Base-by-base conservation (phyloP, 148 eudicot species). In the Simmondsia chinensis region DNA sequence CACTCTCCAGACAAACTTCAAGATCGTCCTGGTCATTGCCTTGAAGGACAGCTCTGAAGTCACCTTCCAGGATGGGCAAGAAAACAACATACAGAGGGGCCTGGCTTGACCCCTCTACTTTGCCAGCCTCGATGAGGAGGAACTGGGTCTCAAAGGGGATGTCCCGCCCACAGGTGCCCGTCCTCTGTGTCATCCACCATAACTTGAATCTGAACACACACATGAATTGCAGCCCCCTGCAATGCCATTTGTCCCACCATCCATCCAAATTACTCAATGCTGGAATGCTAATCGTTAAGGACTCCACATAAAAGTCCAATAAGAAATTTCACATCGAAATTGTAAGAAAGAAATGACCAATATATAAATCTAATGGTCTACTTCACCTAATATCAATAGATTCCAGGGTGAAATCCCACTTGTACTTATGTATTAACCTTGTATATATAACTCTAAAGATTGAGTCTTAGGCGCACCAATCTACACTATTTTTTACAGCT, bases 131-230 rank as follows among this genome's bases (percentile, higher is more conserved):
- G 4, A 87, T 73, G 1, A 87, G 66, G 61, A 87, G 49, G 54
- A 87, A 87, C 13, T 82, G 96, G 16, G 94, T 82, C 72, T 87
- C 96, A 36, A 65, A 67, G 2, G 96, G 94, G 23, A 87, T 58
- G n/a, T 87, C 83, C 27, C 61, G 60, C 8, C 88, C 96, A 45
- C 27, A 42, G 23, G 26, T 64, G 5, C 94, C 96, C 85, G 82
- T 82, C 40, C 84, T 79, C 37, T 82, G 96, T 1, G 88, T 79
- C 96, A 87, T 87, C 96, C 96, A 82, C 94, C 96, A 87, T 48
- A 87, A 19, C 48, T 87, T 87, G 77, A 82, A 87, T 38, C 94
- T 79, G 46, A 82, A 87, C 14, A 73, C 80, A 49, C 88, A 71
- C 94, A 79, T 79, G 46, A 87, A 87, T 28, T 82, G 61, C 77